Evolutionary conservation across 345 rosid genomes (phyloP).

Genomic region (Ceriops tagal): DNA sequence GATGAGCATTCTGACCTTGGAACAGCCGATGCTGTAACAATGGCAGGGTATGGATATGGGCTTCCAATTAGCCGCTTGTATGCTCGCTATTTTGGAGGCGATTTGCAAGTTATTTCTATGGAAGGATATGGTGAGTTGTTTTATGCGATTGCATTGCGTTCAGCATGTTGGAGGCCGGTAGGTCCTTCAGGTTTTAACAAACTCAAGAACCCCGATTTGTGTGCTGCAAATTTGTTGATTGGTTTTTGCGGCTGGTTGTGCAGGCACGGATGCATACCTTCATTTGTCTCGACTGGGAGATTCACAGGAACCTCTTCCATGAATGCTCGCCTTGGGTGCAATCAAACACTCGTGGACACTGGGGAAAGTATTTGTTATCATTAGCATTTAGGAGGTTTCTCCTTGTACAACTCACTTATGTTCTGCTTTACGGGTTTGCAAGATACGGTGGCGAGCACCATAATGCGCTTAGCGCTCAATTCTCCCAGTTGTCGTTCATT

Average conservation of each 20-base stretch:
- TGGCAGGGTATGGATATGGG: conserved; percentile 98
- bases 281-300: conserved; percentile 58
- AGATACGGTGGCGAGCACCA: too few species aligned
- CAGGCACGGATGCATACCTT: conserved; percentile 82
- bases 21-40: conserved; percentile 58
- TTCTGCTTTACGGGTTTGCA: too few species aligned
- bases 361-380: too few species aligned
- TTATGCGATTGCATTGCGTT: not conserved
- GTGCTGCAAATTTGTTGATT: not conserved
- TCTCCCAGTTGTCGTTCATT: too few species aligned
- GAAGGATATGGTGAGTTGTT: conserved; percentile 91
- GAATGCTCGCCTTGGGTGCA: conserved; percentile 13
- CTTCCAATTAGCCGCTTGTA: conserved; percentile 90
- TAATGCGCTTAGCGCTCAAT: too few species aligned
- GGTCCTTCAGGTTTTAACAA: not conserved
- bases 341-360: too few species aligned
- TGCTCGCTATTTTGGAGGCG: conserved; percentile 96
- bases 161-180: not conserved
- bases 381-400: too few species aligned
- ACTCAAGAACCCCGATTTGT: too few species aligned
- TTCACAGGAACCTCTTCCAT: conserved; percentile 66
- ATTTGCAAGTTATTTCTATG: conserved; percentile 89
- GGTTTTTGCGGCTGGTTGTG: not conserved
- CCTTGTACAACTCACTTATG: too few species aligned
- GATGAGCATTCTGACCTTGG: conserved; percentile 61